Conservation (phyloP, 2,329 filamentous ascomycete species). For the Colletotrichum navitas region DNA sequence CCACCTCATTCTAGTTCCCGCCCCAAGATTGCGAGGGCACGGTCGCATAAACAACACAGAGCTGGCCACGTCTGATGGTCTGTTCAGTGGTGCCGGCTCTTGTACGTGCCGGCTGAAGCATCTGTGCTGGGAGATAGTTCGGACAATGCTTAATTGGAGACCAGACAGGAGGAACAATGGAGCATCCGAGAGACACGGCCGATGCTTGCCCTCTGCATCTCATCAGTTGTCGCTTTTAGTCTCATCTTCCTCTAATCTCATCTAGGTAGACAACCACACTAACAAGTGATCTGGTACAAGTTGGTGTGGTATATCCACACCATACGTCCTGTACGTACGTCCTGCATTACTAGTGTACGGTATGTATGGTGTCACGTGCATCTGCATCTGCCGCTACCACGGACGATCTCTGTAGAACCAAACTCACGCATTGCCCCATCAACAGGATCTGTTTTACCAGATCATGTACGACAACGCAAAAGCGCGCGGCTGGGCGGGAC, state of each 20-base stretch:
- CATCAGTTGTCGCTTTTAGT: background rate
- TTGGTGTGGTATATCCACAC: constrained; percentile 11
- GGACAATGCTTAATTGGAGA: background rate
- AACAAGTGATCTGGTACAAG: background rate
- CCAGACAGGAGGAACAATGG: background rate
- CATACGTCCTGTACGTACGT: background rate
- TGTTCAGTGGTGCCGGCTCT: constrained; percentile 6
- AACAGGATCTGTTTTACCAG: background rate
- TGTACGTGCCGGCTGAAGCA: too few relatives aligned
- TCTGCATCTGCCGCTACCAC: constrained; percentile 5
- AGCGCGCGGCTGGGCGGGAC: constrained; percentile 21
- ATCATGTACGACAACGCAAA: constrained; percentile 1
- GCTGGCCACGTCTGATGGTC: background rate
- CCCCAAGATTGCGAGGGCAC: background rate
- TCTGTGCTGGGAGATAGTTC: background rate
- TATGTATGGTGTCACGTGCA: background rate
- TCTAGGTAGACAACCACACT: background rate
- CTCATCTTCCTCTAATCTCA: background rate
- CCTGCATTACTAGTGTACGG: constrained; percentile 2
- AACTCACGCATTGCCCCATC: background rate
- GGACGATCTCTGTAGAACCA: constrained; percentile 21
- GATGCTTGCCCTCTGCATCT: background rate
- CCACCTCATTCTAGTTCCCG: background rate
- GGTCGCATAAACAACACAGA: background rate
- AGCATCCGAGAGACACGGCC: constrained; percentile 9